Evolutionary conservation across 768 basidiomycete species (phyloP).

Genomic region (Trametes gibbosa): DNA sequence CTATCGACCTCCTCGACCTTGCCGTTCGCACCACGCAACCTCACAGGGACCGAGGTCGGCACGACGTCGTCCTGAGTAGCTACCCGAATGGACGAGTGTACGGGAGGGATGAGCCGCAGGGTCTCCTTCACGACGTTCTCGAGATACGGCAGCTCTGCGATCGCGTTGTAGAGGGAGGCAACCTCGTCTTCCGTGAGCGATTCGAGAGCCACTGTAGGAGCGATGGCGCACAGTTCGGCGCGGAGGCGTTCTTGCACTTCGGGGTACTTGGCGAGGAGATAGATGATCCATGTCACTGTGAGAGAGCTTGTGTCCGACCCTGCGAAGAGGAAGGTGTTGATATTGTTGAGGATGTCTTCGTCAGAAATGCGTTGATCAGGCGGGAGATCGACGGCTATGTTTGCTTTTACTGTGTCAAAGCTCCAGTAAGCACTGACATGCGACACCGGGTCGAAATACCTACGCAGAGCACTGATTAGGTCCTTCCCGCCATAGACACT

Average conservation of each 20-base stretch:
- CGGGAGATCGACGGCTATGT: slow-evolving; percentile 66
- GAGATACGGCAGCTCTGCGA: slow-evolving; percentile 66
- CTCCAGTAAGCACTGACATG: background rate
- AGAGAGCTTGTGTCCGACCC: slow-evolving; percentile 88
- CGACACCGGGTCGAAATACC: slow-evolving; percentile 28
- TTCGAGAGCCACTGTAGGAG: slow-evolving; percentile 35
- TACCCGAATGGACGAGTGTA: slow-evolving; percentile 78
- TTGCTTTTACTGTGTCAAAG: slow-evolving; percentile 67
- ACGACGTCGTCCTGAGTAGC: slow-evolving; percentile 77
- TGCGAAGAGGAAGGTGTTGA: slow-evolving; percentile 89
- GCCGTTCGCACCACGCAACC: slow-evolving; percentile 41
- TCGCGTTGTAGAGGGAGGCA: slow-evolving; percentile 50
- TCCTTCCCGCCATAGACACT: slow-evolving; percentile 62
- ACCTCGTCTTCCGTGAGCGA: slow-evolving; percentile 64
- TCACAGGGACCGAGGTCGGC: slow-evolving; percentile 66
- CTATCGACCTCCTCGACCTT: slow-evolving; percentile 39
- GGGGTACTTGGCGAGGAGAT: slow-evolving; percentile 67
- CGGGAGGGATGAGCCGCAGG: slow-evolving; percentile 74
- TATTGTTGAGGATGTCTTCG: slow-evolving; percentile 79
- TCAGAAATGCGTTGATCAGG: slow-evolving; percentile 77
- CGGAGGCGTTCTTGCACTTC: slow-evolving; percentile 69
- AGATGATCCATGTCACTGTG: slow-evolving; percentile 81
- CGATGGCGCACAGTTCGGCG: slow-evolving; percentile 55
- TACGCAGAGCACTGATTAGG: slow-evolving; percentile 73
- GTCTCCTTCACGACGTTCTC: slow-evolving; percentile 76